A percentile compares a stretch with the other conserved stretches of the same genome.
Evolutionary conservation across 1,284 basidiomycete genomes (phyloP).

Genomic region (Trichosporon faecale): DNA sequence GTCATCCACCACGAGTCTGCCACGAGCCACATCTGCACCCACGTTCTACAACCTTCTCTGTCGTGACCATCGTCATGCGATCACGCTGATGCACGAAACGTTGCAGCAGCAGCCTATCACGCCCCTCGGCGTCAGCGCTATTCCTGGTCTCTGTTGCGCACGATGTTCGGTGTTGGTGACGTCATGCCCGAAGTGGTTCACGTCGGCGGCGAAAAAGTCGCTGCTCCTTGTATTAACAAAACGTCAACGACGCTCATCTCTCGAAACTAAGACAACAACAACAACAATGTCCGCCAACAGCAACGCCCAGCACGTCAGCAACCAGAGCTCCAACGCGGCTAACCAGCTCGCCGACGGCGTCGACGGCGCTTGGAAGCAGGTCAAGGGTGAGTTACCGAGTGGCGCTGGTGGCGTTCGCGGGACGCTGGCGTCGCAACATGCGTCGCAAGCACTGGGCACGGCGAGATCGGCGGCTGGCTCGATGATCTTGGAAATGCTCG

Average conservation of each 20-base stretch:
- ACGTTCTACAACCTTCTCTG: not conserved
- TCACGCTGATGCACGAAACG: not conserved
- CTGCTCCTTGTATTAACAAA: not conserved
- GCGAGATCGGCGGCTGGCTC: not conserved
- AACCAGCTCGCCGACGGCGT: not conserved
- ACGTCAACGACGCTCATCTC: not conserved
- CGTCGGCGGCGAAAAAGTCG: not conserved
- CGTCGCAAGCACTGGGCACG: not conserved
- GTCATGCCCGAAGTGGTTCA: not conserved
- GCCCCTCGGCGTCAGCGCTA: not conserved
- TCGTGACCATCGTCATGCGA: not conserved
- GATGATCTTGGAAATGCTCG: not conserved
- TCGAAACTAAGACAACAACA: not conserved
- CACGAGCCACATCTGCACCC: not conserved
- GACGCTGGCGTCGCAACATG: not conserved
- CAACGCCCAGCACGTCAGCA: not conserved
- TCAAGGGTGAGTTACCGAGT: conserved; percentile 3
- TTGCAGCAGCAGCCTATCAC: not conserved
- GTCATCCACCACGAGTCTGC: not conserved
- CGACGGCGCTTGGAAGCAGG: not conserved
- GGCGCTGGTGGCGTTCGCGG: not conserved
- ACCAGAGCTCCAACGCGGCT: not conserved
- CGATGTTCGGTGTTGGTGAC: not conserved
- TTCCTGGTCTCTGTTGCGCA: not conserved
- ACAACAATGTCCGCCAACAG: not conserved